Base-by-base conservation (phyloP, 2,329 filamentous ascomycete genomes). In the Neofusicoccum parvum region DNA sequence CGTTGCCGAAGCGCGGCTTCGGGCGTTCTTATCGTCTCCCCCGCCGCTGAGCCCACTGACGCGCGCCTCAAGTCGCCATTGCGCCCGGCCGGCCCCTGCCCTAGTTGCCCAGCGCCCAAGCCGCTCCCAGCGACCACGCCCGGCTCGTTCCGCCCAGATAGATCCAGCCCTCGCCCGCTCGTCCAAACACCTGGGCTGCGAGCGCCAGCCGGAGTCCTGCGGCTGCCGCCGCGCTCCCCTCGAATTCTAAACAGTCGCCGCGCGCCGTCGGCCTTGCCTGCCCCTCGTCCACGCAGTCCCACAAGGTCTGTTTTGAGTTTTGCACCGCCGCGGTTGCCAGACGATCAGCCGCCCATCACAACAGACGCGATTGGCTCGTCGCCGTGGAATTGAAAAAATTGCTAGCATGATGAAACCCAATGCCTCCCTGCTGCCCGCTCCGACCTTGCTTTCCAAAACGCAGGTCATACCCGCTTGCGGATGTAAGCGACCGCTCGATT, bases 91-190 rank as follows among this genome's bases (percentile, higher is more conserved):
- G 7, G 36, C n/a, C 51, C 51, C 51, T 54, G 23, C 53, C 20
- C 36, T 56, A 6, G 53, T 56, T 56, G 27, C 20, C 27, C 53
- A 43, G 34, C 36, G 37, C 53, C 53, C 23, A 20, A 43, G 53
- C 37, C 50, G 23, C 34, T 15, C 34, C 53, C 14, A 17, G 20
- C 37, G 41, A 39, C 53, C 36, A 14, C 37, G 39, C 37, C 53
- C 53, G 53, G 53, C 53, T 56, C 53, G 53, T 56, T 43, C 53
- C 53, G 53, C 37, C 53, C 53, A 56, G 20, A 32, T 15, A 56
- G 53, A 56, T 56, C 53, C 43, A 15, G 10, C 43, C 6, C 14
- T 15, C 48, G 3, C 48, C 48, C 3, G 3, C 23, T 23, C 23
- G 23, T 17, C 27, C 17, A 17, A 17, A 46, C 14, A 46, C 43